Conservation (phyloP, 257 asterid genomes). For the Paraleonurus japonicus region DNA sequence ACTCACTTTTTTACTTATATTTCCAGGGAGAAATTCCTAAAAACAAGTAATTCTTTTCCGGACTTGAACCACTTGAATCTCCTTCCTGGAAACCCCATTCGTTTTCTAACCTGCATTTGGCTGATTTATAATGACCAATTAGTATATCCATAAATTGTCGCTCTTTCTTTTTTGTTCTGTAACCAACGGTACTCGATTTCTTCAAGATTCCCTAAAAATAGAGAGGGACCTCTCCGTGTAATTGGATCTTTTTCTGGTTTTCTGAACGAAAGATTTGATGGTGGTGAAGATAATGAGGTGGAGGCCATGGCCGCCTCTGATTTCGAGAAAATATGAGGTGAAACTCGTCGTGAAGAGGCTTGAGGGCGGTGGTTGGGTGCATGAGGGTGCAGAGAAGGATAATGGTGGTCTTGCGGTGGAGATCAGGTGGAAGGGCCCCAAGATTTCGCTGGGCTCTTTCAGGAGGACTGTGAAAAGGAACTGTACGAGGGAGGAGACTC, state of each 20-base stretch:
- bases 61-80: not conserved
- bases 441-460: slow-evolving; percentile 51
- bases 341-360: slow-evolving; percentile 52
- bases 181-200: slow-evolving; percentile 1
- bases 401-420: slow-evolving; percentile 55
- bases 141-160: not conserved
- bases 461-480: slow-evolving; percentile 60
- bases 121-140: slow-evolving; percentile 8
- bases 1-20: slow-evolving; percentile 24
- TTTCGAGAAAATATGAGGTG: slow-evolving; percentile 65
- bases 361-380: slow-evolving; percentile 63
- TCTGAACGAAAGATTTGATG: slow-evolving; percentile 40
- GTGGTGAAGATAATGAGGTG: slow-evolving; percentile 92
- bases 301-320: slow-evolving; percentile 97
- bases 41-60: slow-evolving; percentile 6
- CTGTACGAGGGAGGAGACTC: slow-evolving; percentile 58
- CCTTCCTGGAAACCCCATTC: slow-evolving; percentile 1
- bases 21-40: not conserved
- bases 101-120: slow-evolving; percentile 28
- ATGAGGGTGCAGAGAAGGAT: slow-evolving; percentile 50
- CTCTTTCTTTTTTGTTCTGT: slow-evolving; percentile 3
- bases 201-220: not conserved
- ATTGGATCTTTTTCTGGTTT: slow-evolving; percentile 14
- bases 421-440: slow-evolving; percentile 67
- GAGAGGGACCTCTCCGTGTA: not conserved